Evolutionary conservation across 495 filamentous ascomycete genomes (phyloP), one percentile per base, ranked within the genome.

Genomic region (Aspergillus nidulans): DNA sequence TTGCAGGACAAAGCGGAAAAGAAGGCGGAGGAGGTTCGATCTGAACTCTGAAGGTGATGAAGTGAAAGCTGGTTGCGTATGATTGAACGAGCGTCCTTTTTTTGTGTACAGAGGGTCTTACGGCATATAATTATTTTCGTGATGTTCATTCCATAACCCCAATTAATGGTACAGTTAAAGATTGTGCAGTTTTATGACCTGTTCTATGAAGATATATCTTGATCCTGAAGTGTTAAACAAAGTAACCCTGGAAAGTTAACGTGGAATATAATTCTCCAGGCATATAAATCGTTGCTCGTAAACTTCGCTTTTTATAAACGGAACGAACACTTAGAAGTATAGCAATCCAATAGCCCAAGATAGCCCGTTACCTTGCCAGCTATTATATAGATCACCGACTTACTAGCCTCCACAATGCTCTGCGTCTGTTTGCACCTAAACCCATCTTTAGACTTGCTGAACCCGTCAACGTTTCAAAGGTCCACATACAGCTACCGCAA

Each of bases 1-100:
- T 63, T 60, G 21, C 68, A 67, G 49, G 59, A 69, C 39, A 74
- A 73, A 64, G 64, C 56, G 20, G 46, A 59, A 4, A 64, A 73
- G 42, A 52, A 65, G 8, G 56, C 65, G 0, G 50, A 68, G 47
- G 61, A 63, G 30, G 23, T 71, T 13, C 68, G 69, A 18, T 52
- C 52, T 18, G 73, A 77, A 55, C 59, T 77, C 19, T 34, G 8
- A 45, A 41, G 4, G 20, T 26, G 12, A 45, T 9, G 18, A 46
- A 25, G 23, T 18, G n/a, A 28, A 32, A 9, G 6, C 25, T 45
- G 8, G 39, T 39, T 21, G 42, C 24, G 32, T 32, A 49, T 49
- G 47, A 49, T 15, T 38, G 36, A 49, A 49, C 24, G 36, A 49
- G 24, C 16, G 18, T 16, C 26, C 49, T 55, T 46, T 48, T 30